Evolutionary conservation across 129 eudicot genomes (phyloP), one percentile per base, ranked within the genome.

Genomic region (Centrapalus pauciflorus): DNA sequence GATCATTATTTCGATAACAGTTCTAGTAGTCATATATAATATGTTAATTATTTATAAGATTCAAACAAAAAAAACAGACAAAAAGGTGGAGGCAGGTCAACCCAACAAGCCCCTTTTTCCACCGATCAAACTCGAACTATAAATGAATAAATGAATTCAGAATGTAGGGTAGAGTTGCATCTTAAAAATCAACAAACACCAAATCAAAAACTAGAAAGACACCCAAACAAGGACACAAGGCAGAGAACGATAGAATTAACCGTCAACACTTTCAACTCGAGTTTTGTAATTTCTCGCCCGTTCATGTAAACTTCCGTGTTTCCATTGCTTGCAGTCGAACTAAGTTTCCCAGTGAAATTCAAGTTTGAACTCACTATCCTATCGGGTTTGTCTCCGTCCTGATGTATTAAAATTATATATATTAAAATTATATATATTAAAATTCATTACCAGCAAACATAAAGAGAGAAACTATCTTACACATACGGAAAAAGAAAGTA

Each of bases 381-480:
- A 69, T 94, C 95, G 12, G 99, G 99, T 75, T 86, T 89, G 43
- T 84, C 94, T 57, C 97, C 99, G 67, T 94, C 99, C 99, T 94
- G 88, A 66, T 29, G 71, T 8, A 70, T 55, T 5, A 20, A 72
- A 81, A 64, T 23, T 24, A 26, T 3, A 55, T 19, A 71, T 38
- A n/a, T 60, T 58, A 75, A 55, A 20, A 74, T 59, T 49, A 10
- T 40, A 73, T n/a, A 13, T 4, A 52, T 57, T 57, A 66, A 16
- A 25, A 20, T 33, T 26, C 66, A 48, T 66, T 46, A 45, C 11
- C 37, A 55, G 21, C 20, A 49, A 45, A 72, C 16, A 29, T 7
- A 33, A 50, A 17, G 26, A n/a, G n/a, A n/a, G n/a, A 33, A 46
- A 40, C 13, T 27, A 0, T 17, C 56, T 19, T 19, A 14, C 55